Evolutionary conservation across 139 green algal species (phyloP), one percentile per base, ranked within the genome.

Genomic region (Chlorella sp.): DNA sequence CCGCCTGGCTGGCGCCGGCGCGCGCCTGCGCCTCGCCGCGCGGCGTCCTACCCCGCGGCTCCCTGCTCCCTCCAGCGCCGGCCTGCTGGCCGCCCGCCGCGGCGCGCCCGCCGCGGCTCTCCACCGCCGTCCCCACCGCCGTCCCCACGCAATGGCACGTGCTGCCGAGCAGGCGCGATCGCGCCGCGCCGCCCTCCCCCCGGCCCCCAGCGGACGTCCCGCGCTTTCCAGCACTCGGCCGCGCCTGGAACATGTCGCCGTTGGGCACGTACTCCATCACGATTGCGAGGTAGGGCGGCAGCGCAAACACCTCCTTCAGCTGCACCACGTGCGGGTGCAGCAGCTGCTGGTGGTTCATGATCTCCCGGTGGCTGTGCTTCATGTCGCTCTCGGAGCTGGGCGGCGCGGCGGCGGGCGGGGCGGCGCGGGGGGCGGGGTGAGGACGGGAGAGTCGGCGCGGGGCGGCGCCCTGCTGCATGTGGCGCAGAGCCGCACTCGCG

Each of bases 201-300:
- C n/a, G n/a, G n/a, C n/a, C n/a, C n/a, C n/a, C n/a, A n/a, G n/a
- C n/a, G n/a, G n/a, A n/a, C n/a, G n/a, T n/a, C n/a, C n/a, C n/a
- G n/a, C n/a, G n/a, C n/a, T n/a, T n/a, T n/a, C n/a, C n/a, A n/a
- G n/a, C n/a, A n/a, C n/a, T n/a, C n/a, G n/a, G n/a, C n/a, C n/a
- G n/a, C 67, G 89, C 87, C 55, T 91, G 74, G 66, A 93, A 94
- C 78, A 96, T 90, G 79, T 94, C 86, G 2, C 88, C 88, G 35
- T 88, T 90, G 43, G 86, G 77, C 19, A 92, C 90, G 79, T 90
- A 94, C 79, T 96, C 91, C 91, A 96, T 96, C 0, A 92, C 85
- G 43, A 93, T 90, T 29, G 80, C 90, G 51, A 95, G 61, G 79
- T 92, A 93, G 11, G 86, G 82, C 17, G 68, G 50, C 33, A 60